A percentile compares a stretch with the other conserved stretches of the same genome.
Conservation (phyloP, 306 rosid genomes). For the Trifolium subterraneum region DNA sequence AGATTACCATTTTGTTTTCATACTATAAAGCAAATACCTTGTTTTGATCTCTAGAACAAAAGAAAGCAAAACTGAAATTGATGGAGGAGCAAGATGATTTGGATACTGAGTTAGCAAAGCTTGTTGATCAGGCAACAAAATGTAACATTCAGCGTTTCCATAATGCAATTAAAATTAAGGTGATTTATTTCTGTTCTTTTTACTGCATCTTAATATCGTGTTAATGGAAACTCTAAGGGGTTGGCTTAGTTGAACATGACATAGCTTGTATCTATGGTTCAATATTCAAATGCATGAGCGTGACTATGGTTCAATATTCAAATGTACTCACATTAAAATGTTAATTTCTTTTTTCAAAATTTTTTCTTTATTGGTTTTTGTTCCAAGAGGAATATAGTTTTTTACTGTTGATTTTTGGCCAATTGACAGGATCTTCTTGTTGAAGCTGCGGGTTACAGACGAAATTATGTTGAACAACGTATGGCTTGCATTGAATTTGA, state of each 20-base stretch:
- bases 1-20: conserved; percentile 12
- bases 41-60: conserved; percentile 62
- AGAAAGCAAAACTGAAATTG: conserved; percentile 57
- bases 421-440: conserved; percentile 67
- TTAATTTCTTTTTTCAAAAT: background rate
- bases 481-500: conserved; percentile 76
- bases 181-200: conserved; percentile 38
- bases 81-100: conserved; percentile 64
- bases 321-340: background rate
- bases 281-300: background rate
- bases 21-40: conserved; percentile 34
- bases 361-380: background rate
- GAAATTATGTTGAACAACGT: conserved; percentile 58
- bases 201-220: conserved; percentile 16
- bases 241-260: background rate
- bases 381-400: conserved; percentile 15
- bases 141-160: conserved; percentile 60
- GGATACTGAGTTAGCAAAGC: conserved; percentile 65
- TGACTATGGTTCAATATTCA: background rate
- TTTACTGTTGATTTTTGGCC: conserved; percentile 28
- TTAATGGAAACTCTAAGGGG: background rate
- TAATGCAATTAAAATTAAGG: conserved; percentile 75
- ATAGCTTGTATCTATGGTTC: background rate
- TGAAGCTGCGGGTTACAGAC: conserved; percentile 61
- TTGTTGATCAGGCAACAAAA: conserved; percentile 65